These are phyloP conservation scores for Westerdykella sp. DNA, from an alignment of 2,329 filamentous ascomycete genomes.

Conservation along the genomic window DNA sequence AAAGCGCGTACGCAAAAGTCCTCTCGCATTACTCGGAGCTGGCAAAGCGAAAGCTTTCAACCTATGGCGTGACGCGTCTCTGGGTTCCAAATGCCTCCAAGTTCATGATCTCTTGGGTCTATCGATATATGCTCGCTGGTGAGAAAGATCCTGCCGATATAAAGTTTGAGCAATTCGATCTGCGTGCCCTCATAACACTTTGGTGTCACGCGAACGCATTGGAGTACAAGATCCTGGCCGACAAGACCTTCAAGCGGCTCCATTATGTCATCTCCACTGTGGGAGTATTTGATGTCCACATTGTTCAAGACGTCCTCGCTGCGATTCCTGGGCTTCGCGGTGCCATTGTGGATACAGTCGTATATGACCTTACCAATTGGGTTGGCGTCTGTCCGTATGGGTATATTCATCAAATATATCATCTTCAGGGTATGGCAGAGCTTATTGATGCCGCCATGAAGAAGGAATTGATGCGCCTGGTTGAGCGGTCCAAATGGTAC, in stretches of 20 bases:
- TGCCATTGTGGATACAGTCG: too few relatives aligned
- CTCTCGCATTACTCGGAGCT: slow-evolving; percentile 14
- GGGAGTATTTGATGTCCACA: too few relatives aligned
- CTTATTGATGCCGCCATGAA: too few relatives aligned
- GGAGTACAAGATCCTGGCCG: slow-evolving; percentile 8
- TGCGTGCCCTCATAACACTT: slow-evolving; percentile 10
- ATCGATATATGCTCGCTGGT: slow-evolving; percentile 19
- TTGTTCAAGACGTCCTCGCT: too few relatives aligned
- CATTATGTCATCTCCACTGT: slow-evolving; percentile 1
- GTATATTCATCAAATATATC: too few relatives aligned
- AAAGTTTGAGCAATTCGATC: slow-evolving; percentile 9
- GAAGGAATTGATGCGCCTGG: too few relatives aligned
- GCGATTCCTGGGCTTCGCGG: too few relatives aligned
- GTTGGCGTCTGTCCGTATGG: too few relatives aligned
- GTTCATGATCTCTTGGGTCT: slow-evolving; percentile 16
- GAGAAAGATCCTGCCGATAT: slow-evolving; percentile 6
- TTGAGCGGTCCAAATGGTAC: not conserved
- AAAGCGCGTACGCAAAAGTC: slow-evolving; percentile 11
- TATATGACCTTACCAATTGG: too few relatives aligned
- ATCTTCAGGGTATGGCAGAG: too few relatives aligned
- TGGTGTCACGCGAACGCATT: slow-evolving; percentile 14
- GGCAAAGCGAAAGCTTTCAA: slow-evolving; percentile 11
- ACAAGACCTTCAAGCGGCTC: slow-evolving; percentile 7
- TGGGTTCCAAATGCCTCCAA: slow-evolving; percentile 12
- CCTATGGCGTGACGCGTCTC: slow-evolving; percentile 1